These are phyloP conservation scores for Phalaenopsis hybrid DNA, from an alignment of 116 monocot species.

Conservation along the genomic window DNA sequence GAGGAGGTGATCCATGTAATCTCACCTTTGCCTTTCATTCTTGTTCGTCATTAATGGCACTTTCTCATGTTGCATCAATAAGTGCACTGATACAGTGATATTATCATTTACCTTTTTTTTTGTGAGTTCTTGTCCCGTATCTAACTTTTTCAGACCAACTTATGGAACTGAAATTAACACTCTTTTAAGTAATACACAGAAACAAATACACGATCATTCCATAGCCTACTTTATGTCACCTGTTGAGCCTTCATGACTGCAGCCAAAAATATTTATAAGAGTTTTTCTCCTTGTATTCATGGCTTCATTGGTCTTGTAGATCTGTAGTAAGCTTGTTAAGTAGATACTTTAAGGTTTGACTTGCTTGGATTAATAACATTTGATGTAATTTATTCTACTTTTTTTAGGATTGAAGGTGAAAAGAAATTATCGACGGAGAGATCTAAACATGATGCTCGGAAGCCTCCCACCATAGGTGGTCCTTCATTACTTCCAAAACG, in stretches of 20 bases:
- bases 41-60: no score
- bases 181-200: neutral
- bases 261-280: neutral
- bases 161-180: neutral
- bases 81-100: no score
- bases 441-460: conserved; percentile 42
- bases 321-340: neutral
- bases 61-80: no score
- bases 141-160: neutral
- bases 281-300: neutral
- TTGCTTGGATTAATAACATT: neutral
- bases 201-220: neutral
- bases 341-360: neutral
- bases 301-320: neutral
- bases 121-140: no score
- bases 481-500: conserved; percentile 88
- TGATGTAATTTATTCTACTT: neutral
- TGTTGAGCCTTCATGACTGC: no score
- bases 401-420: conserved; percentile 43
- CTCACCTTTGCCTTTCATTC: no score
- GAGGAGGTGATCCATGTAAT: no score
- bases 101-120: no score
- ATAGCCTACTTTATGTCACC: neutral
- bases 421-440: conserved; percentile 40
- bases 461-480: conserved; percentile 66